Evolutionary conservation across 192 early-diverging fungal species (phyloP).

Genomic region (Coemansia biformis): DNA sequence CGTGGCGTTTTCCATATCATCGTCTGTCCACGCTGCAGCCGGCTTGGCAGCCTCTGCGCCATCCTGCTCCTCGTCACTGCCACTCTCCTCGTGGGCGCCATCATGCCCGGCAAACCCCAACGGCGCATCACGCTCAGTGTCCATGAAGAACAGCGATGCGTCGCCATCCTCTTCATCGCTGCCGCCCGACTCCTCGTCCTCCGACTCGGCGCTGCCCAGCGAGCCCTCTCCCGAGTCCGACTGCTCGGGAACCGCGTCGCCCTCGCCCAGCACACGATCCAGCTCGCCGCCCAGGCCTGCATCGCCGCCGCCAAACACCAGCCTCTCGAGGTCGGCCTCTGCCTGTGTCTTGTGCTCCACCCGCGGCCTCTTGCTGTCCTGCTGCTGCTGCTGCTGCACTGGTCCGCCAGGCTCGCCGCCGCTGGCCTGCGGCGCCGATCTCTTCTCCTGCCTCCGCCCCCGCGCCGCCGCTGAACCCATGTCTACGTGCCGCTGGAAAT

Average conservation of each 20-base stretch:
- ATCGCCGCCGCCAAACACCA: conserved; percentile 69
- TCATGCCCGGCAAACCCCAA: background rate
- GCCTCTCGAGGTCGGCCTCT: conserved; percentile 66
- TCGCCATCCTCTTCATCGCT: conserved; percentile 2
- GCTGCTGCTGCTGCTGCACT: too few relatives aligned
- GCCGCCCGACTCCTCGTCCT: conserved; percentile 8
- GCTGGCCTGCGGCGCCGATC: too few relatives aligned
- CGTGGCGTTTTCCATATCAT: conserved; percentile 62
- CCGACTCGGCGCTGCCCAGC: conserved; percentile 20
- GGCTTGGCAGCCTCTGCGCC: background rate
- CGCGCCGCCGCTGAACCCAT: too few relatives aligned
- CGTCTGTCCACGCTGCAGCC: conserved; percentile 72
- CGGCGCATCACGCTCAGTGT: conserved; percentile 19
- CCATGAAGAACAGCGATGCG: conserved; percentile 35
- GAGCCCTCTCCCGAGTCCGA: too few relatives aligned
- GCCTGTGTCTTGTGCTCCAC: conserved; percentile 53
- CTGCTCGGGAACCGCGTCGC: too few relatives aligned
- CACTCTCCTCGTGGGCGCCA: conserved; percentile 17
- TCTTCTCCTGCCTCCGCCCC: too few relatives aligned
- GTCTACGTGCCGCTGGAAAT: too few relatives aligned
- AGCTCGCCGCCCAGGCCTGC: too few relatives aligned
- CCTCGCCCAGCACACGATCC: too few relatives aligned
- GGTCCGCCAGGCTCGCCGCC: too few relatives aligned
- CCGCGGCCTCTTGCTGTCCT: too few relatives aligned
- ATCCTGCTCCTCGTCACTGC: conserved; percentile 39